These are phyloP conservation scores for Paramecium bursaria DNA, from an alignment of 73 alveolate species.

Conservation along the genomic window DNA sequence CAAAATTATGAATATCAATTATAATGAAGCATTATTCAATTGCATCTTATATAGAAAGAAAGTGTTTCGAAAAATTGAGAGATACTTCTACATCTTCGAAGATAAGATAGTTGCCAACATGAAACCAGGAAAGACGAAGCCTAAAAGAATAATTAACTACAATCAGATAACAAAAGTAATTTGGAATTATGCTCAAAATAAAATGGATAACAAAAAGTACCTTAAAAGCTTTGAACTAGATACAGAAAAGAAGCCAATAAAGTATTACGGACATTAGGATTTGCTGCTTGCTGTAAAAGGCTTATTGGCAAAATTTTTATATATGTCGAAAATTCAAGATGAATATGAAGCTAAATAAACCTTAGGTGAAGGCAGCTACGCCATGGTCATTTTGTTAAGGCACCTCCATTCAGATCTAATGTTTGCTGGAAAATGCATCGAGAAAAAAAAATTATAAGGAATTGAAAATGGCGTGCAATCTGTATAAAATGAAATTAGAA, in stretches of 20 bases:
- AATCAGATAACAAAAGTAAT: neutral
- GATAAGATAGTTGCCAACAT: neutral
- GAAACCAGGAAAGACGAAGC: neutral
- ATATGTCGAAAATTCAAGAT: neutral
- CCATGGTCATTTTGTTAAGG: neutral
- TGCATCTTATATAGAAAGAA: too few species aligned
- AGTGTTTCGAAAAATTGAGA: neutral
- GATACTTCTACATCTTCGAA: conserved; percentile 29
- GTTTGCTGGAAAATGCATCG: conserved; percentile 48
- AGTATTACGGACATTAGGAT: conserved; percentile 23
- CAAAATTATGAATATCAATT: too few species aligned
- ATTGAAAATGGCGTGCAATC: conserved; percentile 29
- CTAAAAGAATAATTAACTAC: neutral
- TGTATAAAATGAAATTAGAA: conserved; percentile 28
- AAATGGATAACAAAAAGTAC: neutral
- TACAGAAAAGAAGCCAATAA: neutral
- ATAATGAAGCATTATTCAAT: too few species aligned
- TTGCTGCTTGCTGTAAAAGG: conserved; percentile 23
- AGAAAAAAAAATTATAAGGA: conserved; percentile 8
- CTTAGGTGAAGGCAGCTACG: conserved; percentile 44
- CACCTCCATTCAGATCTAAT: neutral
- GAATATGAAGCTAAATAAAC: conserved; percentile 1
- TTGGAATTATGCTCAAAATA: conserved; percentile 4
- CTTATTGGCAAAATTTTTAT: neutral
- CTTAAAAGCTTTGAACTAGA: neutral